phyloP scores from a whole-genome alignment of 108 stramenopile genomes.

The Fistulifera solaris region DNA sequence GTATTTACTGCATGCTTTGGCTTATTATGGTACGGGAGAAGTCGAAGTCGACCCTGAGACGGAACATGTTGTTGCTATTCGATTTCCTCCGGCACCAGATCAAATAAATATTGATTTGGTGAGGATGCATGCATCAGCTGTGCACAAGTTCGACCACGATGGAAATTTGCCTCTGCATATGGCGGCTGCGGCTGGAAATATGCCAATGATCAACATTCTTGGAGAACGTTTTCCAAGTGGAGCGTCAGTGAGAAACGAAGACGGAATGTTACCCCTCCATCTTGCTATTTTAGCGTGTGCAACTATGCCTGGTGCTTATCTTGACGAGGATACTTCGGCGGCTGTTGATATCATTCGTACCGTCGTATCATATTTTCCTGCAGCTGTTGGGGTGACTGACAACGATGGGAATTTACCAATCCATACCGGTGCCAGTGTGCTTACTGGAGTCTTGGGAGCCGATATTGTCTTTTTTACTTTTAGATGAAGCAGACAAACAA shows the following conservation, averaged over 20 bases:
- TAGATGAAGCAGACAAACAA: constrained; percentile 54
- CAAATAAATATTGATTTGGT: constrained; percentile 47
- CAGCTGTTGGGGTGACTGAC: constrained; percentile 58
- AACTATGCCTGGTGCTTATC: constrained; percentile 14
- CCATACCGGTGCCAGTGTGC: constrained; percentile 54
- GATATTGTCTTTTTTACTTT: constrained; percentile 51
- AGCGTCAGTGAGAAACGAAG: constrained; percentile 80
- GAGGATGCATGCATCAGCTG: constrained; percentile 52
- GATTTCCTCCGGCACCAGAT: constrained; percentile 28
- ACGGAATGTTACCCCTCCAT: constrained; percentile 76
- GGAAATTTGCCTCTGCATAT: constrained; percentile 84
- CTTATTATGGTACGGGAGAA: constrained; percentile 53
- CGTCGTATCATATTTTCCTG: constrained; percentile 54
- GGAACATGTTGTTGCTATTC: constrained; percentile 2
- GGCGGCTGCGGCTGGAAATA: constrained; percentile 65
- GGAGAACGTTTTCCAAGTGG: constrained; percentile 63
- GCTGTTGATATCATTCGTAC: constrained; percentile 18
- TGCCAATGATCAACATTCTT: constrained; percentile 64
- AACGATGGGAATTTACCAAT: constrained; percentile 80
- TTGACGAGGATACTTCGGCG: constrained; percentile 6
- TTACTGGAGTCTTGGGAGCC: constrained; percentile 50
- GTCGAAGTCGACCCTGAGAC: constrained; percentile 1
- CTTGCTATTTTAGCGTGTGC: constrained; percentile 54
- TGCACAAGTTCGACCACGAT: constrained; percentile 72
- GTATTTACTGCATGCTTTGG: constrained; percentile 67